These are phyloP conservation scores for Triglochin maritima DNA, from an alignment of 106 monocot species.

Conservation along the genomic window DNA sequence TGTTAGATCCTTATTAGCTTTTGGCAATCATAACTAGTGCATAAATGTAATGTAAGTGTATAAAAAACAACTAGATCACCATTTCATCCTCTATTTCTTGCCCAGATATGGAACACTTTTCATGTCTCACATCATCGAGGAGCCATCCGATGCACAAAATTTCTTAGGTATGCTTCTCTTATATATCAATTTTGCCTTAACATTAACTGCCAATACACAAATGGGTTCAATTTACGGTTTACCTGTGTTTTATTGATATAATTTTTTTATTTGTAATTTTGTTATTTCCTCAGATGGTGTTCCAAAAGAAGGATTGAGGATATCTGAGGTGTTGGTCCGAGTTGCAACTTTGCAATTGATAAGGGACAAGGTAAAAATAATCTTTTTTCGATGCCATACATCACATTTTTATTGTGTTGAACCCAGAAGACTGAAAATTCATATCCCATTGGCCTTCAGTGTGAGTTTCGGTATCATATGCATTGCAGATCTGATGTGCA, in stretches of 20 bases:
- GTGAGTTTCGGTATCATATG: too few species aligned
- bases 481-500: too few species aligned
- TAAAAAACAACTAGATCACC: too few species aligned
- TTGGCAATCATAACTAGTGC: too few species aligned
- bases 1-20: too few species aligned
- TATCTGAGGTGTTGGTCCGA: slow-evolving; percentile 72
- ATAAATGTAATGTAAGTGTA: too few species aligned
- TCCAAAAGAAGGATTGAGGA: slow-evolving; percentile 80
- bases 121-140: slow-evolving; percentile 77
- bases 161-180: slow-evolving; percentile 51
- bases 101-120: slow-evolving; percentile 78
- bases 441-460: too few species aligned
- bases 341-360: slow-evolving; percentile 62
- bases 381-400: not conserved
- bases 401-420: too few species aligned
- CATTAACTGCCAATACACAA: not conserved
- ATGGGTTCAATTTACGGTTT: not conserved
- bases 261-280: not conserved
- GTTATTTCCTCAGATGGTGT: slow-evolving; percentile 65
- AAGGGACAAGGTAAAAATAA: slow-evolving; percentile 63
- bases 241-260: not conserved
- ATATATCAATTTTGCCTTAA: not conserved
- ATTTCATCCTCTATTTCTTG: not conserved
- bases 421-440: too few species aligned
- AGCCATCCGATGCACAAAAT: slow-evolving; percentile 35